Evolutionary conservation across 1,284 basidiomycete genomes (phyloP).

Genomic region (Gymnopus androsaceus): DNA sequence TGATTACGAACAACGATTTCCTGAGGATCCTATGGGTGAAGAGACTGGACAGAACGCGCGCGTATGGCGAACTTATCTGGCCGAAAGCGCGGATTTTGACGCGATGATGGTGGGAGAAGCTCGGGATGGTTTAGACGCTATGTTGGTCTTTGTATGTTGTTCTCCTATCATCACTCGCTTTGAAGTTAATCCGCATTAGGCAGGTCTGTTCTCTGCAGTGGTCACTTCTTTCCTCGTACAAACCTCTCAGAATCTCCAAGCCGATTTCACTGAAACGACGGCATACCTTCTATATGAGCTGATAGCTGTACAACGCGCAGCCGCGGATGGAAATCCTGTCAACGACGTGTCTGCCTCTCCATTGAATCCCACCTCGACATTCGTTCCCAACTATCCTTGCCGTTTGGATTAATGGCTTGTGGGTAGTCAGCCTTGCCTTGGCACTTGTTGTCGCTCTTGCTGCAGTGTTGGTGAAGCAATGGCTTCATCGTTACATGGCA

Average conservation of each 20-base stretch:
- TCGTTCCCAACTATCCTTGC: not conserved
- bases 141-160: not conserved
- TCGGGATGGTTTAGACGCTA: not conserved
- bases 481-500: conserved; percentile 1
- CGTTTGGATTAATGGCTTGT: conserved; percentile 17
- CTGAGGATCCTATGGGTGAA: conserved; percentile 1
- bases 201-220: conserved; percentile 19
- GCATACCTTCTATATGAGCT: conserved; percentile 11
- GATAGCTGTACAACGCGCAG: conserved; percentile 12
- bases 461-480: conserved; percentile 12
- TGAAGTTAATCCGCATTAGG: too few species aligned
- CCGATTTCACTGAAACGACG: conserved; percentile 6
- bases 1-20: conserved; percentile 8
- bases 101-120: not conserved
- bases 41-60: conserved; percentile 2
- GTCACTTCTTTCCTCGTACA: conserved; percentile 20
- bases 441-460: not conserved
- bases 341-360: not conserved
- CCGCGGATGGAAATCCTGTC: conserved; percentile 1
- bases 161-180: not conserved
- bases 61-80: conserved; percentile 8
- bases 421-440: conserved; percentile 6
- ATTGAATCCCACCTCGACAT: not conserved
- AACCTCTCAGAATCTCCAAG: conserved; percentile 14
- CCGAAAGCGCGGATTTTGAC: not conserved